Base-by-base conservation (phyloP, 2,329 filamentous ascomycete genomes). In the Metarhizium guizhouense region DNA sequence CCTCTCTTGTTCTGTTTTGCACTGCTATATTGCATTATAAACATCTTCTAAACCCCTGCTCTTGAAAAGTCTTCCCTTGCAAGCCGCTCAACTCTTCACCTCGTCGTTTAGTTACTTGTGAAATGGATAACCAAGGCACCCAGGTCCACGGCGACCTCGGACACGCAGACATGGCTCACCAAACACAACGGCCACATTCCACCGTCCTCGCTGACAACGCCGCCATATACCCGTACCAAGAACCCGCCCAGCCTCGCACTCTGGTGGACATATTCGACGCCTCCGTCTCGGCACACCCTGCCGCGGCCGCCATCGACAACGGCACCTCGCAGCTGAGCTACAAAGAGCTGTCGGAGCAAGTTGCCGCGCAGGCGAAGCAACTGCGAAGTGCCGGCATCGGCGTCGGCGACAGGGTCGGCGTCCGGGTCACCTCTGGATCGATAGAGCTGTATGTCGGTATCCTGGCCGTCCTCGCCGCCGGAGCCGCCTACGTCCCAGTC, bases 401-500 rank as follows among this genome's bases (percentile, higher is more conserved):
- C 3, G 54, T 54, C 8, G 60, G 61, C 13, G 61, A 61, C 32
- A 51, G 57, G 11, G 55, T 63, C 20, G 61, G 61, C 20, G 53
- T 63, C 3, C 57, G 60, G 11, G 55, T 61, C 11, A 60, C 51
- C n/a, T 63, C 61, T 3, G 61, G 61, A 11, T 55, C 60, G 2
- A 43, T 56, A 10, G 58, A 61, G 47, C 57, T 63, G 4, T 63
- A 63, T 40, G 53, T 58, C 18, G 29, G 56, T 54, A 63, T 63
- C 18, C 59, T 63, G 7, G 57, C 57, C 11, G 49, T 63, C n/a
- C 36, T 63, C 3, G 48, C 55, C 6, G 57, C 59, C 8, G 61
- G 58, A 2, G 61, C 61, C 3, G 58, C 61, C 25, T 63, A 63
- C 16, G 61, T 63, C 20, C 61, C 61, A 6, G 61, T 63, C 25